Percentiles rank a stretch among this genome's conserved stretches.
Evolutionary conservation across 2,329 filamentous ascomycete genomes (phyloP).

Genomic region (Chrysoporthe cubensis): DNA sequence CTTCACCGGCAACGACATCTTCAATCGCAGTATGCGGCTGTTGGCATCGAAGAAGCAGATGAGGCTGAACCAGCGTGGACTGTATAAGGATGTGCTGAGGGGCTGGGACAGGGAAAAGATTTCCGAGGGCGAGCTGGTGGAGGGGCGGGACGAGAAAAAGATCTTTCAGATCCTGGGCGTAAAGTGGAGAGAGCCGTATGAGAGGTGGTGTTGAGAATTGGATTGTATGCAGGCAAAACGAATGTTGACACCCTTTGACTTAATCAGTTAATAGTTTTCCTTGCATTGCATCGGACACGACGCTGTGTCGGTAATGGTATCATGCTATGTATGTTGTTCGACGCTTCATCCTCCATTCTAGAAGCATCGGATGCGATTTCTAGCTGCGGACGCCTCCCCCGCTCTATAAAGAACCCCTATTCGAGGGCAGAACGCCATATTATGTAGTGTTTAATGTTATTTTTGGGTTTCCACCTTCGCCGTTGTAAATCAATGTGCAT

Average conservation of each 20-base stretch:
- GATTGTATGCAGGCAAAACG: background rate
- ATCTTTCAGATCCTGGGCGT: slow-evolving; percentile 85
- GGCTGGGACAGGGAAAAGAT: slow-evolving; percentile 61
- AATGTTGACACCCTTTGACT: slow-evolving; percentile 4
- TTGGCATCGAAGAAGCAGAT: slow-evolving; percentile 80
- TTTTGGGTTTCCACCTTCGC: background rate
- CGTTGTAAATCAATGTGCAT: background rate
- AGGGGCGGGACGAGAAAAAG: slow-evolving; percentile 73
- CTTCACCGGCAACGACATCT: slow-evolving; percentile 94
- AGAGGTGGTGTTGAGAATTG: slow-evolving; percentile 69
- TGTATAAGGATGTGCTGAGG: slow-evolving; percentile 73
- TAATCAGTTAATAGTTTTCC: background rate
- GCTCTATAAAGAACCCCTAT: background rate
- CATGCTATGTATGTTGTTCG: background rate
- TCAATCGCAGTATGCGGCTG: slow-evolving; percentile 80
- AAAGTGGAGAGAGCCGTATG: slow-evolving; percentile 78
- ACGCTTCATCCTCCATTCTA: background rate
- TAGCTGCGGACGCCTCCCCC: background rate
- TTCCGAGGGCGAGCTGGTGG: slow-evolving; percentile 71
- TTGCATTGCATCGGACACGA: background rate
- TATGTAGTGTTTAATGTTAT: background rate
- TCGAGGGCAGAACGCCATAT: background rate
- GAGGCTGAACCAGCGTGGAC: slow-evolving; percentile 80
- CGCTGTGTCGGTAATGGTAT: background rate
- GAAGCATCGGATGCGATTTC: background rate